phyloP scores from a whole-genome alignment of 1,139 yeast genomes.

The Torulaspora pretoriensis region DNA sequence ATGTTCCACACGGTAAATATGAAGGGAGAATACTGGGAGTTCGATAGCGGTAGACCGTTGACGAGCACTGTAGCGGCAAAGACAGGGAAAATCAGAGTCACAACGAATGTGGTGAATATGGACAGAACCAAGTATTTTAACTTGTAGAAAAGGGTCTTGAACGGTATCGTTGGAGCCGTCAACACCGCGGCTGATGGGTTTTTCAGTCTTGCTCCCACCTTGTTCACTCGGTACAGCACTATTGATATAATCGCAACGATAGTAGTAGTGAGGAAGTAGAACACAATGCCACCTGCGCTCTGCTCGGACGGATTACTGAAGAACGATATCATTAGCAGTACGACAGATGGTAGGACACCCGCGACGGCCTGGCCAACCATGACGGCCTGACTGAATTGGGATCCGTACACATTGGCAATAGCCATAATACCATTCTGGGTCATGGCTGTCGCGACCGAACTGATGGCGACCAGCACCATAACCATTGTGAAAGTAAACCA shows the following conservation, averaged over 20 bases:
- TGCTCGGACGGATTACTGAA: slow-evolving; percentile 37
- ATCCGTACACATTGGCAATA: slow-evolving; percentile 69
- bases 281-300: slow-evolving; percentile 48
- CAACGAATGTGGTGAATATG: slow-evolving; percentile 69
- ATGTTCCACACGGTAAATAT: slow-evolving; percentile 81
- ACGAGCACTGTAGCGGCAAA: slow-evolving; percentile 72
- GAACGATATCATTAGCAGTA: slow-evolving; percentile 60
- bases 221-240: slow-evolving; percentile 33
- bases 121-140: slow-evolving; percentile 61
- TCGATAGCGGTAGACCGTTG: slow-evolving; percentile 27
- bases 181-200: slow-evolving; percentile 1
- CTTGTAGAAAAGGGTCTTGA: slow-evolving; percentile 48
- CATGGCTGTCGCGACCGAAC: slow-evolving; percentile 63
- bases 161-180: slow-evolving; percentile 29
- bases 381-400: slow-evolving; percentile 75
- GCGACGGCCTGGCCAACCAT: slow-evolving; percentile 95
- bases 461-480: slow-evolving; percentile 55
- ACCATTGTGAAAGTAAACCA: slow-evolving; percentile 47
- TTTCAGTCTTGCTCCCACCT: slow-evolving; percentile 17
- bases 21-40: slow-evolving; percentile 63
- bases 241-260: slow-evolving; percentile 52
- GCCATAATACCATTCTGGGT: slow-evolving; percentile 93
- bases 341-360: slow-evolving; percentile 82
- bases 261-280: slow-evolving; percentile 69
- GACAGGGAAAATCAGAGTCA: slow-evolving; percentile 81